phyloP scores from a whole-genome alignment of 495 filamentous ascomycete species.

The Neurospora sp. region DNA sequence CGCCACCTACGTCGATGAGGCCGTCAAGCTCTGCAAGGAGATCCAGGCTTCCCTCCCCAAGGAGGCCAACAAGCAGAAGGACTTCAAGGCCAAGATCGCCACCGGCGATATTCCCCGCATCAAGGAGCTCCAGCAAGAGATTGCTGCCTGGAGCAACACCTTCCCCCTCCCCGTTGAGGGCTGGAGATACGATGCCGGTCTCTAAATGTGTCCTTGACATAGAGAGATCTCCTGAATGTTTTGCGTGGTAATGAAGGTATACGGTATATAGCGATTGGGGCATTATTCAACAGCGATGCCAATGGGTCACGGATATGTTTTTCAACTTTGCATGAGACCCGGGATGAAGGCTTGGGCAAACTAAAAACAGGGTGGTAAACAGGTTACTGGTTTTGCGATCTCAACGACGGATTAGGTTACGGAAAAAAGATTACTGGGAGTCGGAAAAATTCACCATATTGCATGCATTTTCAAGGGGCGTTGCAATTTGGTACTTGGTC shows the following conservation, averaged over 20 bases:
- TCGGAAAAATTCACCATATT: slow-evolving; percentile 22
- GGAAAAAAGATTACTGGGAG: slow-evolving; percentile 11
- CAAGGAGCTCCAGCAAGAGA: slow-evolving; percentile 75
- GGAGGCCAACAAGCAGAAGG: slow-evolving; percentile 97
- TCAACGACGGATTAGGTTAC: slow-evolving; percentile 17
- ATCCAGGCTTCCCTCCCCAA: slow-evolving; percentile 80
- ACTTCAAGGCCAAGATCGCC: slow-evolving; percentile 91
- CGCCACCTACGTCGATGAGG: slow-evolving; percentile 75
- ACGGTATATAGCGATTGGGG: slow-evolving; percentile 2
- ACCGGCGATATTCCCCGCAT: slow-evolving; percentile 69
- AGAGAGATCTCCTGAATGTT: background rate
- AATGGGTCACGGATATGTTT: slow-evolving; percentile 11
- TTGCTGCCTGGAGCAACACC: slow-evolving; percentile 73
- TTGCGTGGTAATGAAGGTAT: background rate
- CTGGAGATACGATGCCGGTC: slow-evolving; percentile 42
- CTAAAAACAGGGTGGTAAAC: slow-evolving; percentile 3
- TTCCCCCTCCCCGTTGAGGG: slow-evolving; percentile 87
- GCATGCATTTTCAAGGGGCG: slow-evolving; percentile 28
- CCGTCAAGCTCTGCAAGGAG: slow-evolving; percentile 72
- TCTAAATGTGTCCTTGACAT: slow-evolving; percentile 19
- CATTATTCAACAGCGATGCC: slow-evolving; percentile 2
- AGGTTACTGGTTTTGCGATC: slow-evolving; percentile 9
- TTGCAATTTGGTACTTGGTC: slow-evolving; percentile 25
- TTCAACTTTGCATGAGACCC: slow-evolving; percentile 13
- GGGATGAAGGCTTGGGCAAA: slow-evolving; percentile 4